Base-by-base conservation (phyloP, 225 moss, liverwort and hornwort genomes). In the Pseudoscleropodium purum region DNA sequence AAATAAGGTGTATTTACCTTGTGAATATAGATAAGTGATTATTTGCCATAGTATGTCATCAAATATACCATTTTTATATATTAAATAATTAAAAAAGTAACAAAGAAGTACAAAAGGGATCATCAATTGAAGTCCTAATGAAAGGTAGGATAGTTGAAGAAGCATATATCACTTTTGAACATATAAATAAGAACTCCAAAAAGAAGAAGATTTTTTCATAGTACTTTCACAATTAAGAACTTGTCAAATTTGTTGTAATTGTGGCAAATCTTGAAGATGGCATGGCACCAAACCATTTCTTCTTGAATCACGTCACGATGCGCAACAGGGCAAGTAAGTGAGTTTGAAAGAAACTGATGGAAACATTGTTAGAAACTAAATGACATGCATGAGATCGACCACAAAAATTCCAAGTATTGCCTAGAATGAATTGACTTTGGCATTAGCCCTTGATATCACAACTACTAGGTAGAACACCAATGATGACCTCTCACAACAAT, bases 351-450 rank as follows among this genome's bases (percentile, higher is more conserved):
- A 7, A 41, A 5, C 5, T 43, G 15, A 43, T 73, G 27, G 15
- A 2, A 43, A 8, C 6, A 45, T 74, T 45, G 33, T 18, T 19
- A 43, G 45, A 26, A 43, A 43, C 10, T 73, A 43, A 47, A 18
- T 1, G 0, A 33, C 47, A 10, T 7, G 2, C 4, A 47, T 29
- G 2, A 47, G 11, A 75, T 12, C 18, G 12, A 2, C 49, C 33
- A 75, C 7, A 11, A 6, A 75, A 75, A 49, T 75, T 75, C 4
- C 4, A 31, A 75, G 1, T 47, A 75, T 31, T 75, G 2, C 2
- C 30, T 4, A 7, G 18, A 49, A 12, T 33, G 19, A 10, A 75
- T 47, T 49, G 75, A 2, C 30, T 27, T 43, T 5, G 7, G 0
- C 18, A 74, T 45, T 45, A 45, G 16, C 3, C 43, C 43, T 73